Evolutionary conservation across 495 filamentous ascomycete genomes (phyloP).

Genomic region (Cercophora sp.): DNA sequence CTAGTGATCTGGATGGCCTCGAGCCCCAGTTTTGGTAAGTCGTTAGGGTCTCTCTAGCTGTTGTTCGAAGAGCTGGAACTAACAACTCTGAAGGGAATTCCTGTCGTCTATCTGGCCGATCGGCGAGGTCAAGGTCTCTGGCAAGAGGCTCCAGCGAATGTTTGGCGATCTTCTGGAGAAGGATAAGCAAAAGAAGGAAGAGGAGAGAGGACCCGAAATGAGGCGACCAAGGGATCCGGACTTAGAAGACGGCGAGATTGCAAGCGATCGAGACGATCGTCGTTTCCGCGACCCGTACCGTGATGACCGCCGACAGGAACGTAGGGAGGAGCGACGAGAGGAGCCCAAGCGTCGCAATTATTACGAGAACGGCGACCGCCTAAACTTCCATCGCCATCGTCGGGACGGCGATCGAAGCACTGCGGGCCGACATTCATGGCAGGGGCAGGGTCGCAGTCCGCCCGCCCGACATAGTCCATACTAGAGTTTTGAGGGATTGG

Average conservation of each 20-base stretch:
- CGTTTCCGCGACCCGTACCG: conserved; percentile 35
- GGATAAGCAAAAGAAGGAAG: conserved; percentile 23
- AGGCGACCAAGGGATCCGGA: conserved; percentile 23
- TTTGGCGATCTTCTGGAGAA: conserved; percentile 38
- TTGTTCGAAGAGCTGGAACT: too few species aligned
- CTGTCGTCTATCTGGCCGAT: conserved; percentile 39
- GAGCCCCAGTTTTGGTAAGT: conserved; percentile 47
- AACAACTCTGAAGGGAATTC: conserved; percentile 29
- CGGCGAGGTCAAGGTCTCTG: conserved; percentile 34
- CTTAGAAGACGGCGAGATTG: conserved; percentile 34
- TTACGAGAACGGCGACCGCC: conserved; percentile 32
- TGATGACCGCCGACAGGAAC: conserved; percentile 24
- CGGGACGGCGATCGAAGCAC: conserved; percentile 23
- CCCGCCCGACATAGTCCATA: conserved; percentile 29
- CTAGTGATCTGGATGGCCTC: conserved; percentile 34
- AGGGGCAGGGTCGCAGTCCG: conserved; percentile 32
- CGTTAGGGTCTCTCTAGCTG: too few species aligned
- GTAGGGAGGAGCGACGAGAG: conserved; percentile 30
- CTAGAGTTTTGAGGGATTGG: too few species aligned
- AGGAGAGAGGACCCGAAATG: conserved; percentile 16
- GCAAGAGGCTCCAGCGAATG: conserved; percentile 43
- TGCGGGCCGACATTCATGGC: conserved; percentile 28
- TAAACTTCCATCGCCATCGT: conserved; percentile 33
- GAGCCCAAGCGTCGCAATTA: conserved; percentile 28
- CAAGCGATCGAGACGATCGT: conserved; percentile 33